Evolutionary conservation across 495 filamentous ascomycete genomes (phyloP), one percentile per base, ranked within the genome.

Genomic region (Tetracladium setigerum): DNA sequence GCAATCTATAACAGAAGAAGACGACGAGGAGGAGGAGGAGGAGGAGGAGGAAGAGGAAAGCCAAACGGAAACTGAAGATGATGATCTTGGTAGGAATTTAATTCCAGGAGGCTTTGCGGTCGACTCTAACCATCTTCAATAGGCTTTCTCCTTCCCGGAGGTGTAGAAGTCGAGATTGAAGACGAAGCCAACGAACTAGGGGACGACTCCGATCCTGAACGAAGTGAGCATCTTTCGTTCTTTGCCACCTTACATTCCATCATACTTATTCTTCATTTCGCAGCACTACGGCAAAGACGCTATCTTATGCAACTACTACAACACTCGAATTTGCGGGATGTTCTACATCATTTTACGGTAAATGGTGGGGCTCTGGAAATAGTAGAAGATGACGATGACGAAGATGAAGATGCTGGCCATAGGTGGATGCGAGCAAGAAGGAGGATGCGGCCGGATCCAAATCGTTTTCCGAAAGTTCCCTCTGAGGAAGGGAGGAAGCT

Each of bases 401-500:
- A 70, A 7, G 68, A 70, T 18, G 63, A 65, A 9, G 67, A 71
- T 32, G 69, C 61, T 44, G 70, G 68, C 13, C 63, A 67, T 6
- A 60, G 52, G 19, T 57, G 54, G 34, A 53, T 59, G 44, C 50
- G 65, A 39, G 58, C 62, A 44, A 52, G 58, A 30, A 57, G 65
- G 44, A 55, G 52, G 31, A 52, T 64, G 37, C 38, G 54, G 0
- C 59, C 62, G 8, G 65, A 70, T 31, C 65, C 70, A 6, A 62
- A 74, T 43, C 56, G 62, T 31, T 86, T 83, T 46, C 87, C 89
- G 14, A 81, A 81, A 47, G 79, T 94, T 0, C 89, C 89, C 0
- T 91, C 82, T 56, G 81, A 88, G 5, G 71, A 78, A 46, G 89
- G 89, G 9, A 71, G 62, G 44, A 74, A 81, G 45, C 65, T 95